Evolutionary conservation across 129 eudicot genomes (phyloP).

Genomic region (sunflower (Helianthus annuus)): HanXRQr2.0-SUNRISE NC_035435.2:51586024-51586523

Average conservation of each 20-base stretch:
- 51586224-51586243: constrained; percentile 96
- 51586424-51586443: no score
- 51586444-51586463: no score
- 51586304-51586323: constrained; percentile 35
- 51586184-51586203: constrained; percentile 92
- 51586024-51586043: background rate
- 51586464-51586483: no score
- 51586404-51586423: no score
- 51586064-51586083: background rate
- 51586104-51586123: background rate
- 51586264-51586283: constrained; percentile 99
- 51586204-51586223: constrained; percentile 97
- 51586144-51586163: constrained; percentile 8
- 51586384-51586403: no score
- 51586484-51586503: no score
- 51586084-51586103: background rate
- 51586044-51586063: no score
- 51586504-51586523: no score
- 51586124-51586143: background rate
- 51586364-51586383: no score
- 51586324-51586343: background rate
- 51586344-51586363: constrained; percentile 16
- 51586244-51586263: constrained; percentile 96
- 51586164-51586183: constrained; percentile 35
- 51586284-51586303: constrained; percentile 28